Evolutionary conservation across 805 yeast species (phyloP).

Genomic region (Lipomyces yamanashiensis): DNA sequence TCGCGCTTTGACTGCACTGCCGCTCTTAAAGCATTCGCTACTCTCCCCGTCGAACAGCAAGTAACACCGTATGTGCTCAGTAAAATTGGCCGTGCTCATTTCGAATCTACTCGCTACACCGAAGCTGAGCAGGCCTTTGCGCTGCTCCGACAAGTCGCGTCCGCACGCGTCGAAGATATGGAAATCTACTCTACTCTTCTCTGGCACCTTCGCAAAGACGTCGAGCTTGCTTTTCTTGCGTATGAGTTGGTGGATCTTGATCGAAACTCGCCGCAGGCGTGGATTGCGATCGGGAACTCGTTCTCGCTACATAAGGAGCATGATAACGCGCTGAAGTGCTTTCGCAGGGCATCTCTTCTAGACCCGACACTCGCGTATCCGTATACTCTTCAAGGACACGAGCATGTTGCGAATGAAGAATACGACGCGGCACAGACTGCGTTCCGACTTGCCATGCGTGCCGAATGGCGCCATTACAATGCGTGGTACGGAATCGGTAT

Average conservation of each 20-base stretch:
- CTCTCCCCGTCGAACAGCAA: slow-evolving; percentile 65
- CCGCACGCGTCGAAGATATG: slow-evolving; percentile 84
- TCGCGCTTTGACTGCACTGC: slow-evolving; percentile 72
- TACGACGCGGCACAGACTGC: slow-evolving; percentile 85
- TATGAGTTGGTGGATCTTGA: slow-evolving; percentile 75
- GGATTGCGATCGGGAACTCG: slow-evolving; percentile 91
- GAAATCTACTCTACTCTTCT: slow-evolving; percentile 86
- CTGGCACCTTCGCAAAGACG: slow-evolving; percentile 89
- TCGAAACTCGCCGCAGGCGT: slow-evolving; percentile 73
- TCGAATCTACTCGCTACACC: slow-evolving; percentile 84
- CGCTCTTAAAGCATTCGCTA: slow-evolving; percentile 70
- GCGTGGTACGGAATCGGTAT: slow-evolving; percentile 96
- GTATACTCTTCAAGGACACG: slow-evolving; percentile 92
- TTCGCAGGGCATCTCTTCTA: slow-evolving; percentile 73
- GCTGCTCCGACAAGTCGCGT: slow-evolving; percentile 67
- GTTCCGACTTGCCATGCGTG: slow-evolving; percentile 75
- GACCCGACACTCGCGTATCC: slow-evolving; percentile 81
- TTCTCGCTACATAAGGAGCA: slow-evolving; percentile 83
- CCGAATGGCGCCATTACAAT: slow-evolving; percentile 85
- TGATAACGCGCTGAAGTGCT: slow-evolving; percentile 86
- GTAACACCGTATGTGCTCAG: slow-evolving; percentile 85
- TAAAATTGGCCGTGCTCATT: slow-evolving; percentile 78
- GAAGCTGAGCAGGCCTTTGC: slow-evolving; percentile 69
- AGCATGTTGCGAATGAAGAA: slow-evolving; percentile 82
- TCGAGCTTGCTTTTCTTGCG: slow-evolving; percentile 77